Conservation (phyloP, 148 eudicot genomes). For the Heliamphora exappendiculata region DNA sequence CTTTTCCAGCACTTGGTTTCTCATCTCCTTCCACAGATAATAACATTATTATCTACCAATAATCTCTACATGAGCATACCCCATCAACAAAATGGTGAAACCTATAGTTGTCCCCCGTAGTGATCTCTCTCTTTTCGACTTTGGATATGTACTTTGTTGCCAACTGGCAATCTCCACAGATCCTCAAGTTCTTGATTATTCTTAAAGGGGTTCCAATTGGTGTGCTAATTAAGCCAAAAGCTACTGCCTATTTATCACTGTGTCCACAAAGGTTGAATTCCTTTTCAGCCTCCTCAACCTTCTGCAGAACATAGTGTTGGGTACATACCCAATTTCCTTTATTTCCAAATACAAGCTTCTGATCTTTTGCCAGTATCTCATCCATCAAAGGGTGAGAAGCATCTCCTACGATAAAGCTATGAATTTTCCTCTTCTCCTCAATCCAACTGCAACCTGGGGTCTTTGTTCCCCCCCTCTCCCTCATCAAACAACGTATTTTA, state of each 20-base stretch:
- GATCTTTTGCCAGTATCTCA: constrained; percentile 7
- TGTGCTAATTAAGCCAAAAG: constrained; percentile 17
- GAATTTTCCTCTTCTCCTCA: constrained; percentile 14
- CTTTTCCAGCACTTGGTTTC: not conserved
- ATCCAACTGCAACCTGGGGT: constrained; percentile 20
- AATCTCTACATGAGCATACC: constrained; percentile 19
- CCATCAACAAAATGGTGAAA: constrained; percentile 20
- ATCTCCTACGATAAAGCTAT: constrained; percentile 16
- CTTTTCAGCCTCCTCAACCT: constrained; percentile 17
- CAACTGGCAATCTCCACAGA: constrained; percentile 19
- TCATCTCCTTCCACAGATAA: not conserved
- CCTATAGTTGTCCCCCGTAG: constrained; percentile 18
- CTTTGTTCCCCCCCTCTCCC: constrained; percentile 12
- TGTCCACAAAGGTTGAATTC: constrained; percentile 16
- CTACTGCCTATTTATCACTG: constrained; percentile 16
- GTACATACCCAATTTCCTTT: constrained; percentile 15
- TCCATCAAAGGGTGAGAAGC: constrained; percentile 14
- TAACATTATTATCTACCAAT: constrained; percentile 6
- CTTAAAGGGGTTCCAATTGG: constrained; percentile 11
- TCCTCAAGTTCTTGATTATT: constrained; percentile 17
- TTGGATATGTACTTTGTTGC: constrained; percentile 15
- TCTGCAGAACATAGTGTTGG: constrained; percentile 14
- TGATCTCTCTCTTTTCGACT: constrained; percentile 11
- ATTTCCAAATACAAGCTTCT: constrained; percentile 7
- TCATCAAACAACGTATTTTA: constrained; percentile 16